phyloP scores from a whole-genome alignment of 768 basidiomycete genomes.

The Agaricus sinodeliciosus region DNA sequence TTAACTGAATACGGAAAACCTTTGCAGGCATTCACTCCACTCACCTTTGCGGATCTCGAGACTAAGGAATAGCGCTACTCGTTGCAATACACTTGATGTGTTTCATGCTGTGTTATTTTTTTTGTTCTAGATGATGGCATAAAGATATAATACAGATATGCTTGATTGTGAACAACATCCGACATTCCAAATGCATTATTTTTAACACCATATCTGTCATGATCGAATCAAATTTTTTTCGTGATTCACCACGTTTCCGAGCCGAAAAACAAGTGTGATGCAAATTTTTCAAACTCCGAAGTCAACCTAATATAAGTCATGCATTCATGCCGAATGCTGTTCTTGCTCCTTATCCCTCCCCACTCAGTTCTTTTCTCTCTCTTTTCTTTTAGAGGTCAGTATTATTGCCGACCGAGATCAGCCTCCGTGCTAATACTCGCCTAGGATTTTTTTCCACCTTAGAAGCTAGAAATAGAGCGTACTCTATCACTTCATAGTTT shows the following conservation, averaged over 20 bases:
- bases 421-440: constrained; percentile 1
- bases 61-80: constrained; percentile 25
- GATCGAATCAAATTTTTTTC: neutral
- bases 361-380: constrained; percentile 25
- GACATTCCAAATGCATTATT: neutral
- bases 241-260: constrained; percentile 6
- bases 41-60: constrained; percentile 39
- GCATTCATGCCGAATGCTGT: constrained; percentile 19
- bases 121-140: neutral
- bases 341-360: constrained; percentile 28
- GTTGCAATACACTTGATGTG: neutral
- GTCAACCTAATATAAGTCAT: constrained; percentile 22
- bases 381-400: constrained; percentile 35
- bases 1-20: constrained; percentile 18
- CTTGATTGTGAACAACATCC: neutral
- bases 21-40: constrained; percentile 39
- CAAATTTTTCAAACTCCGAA: constrained; percentile 38
- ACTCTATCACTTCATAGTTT: constrained; percentile 53
- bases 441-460: constrained; percentile 31
- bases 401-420: neutral
- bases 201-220: neutral
- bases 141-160: neutral
- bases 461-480: constrained; percentile 51
- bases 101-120: neutral
- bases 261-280: constrained; percentile 7